Percentiles rank a stretch among this genome's conserved stretches.
These are phyloP conservation scores for Buxus sempervirens DNA, from an alignment of 164 flowering plant species.

Conservation along the genomic window DNA sequence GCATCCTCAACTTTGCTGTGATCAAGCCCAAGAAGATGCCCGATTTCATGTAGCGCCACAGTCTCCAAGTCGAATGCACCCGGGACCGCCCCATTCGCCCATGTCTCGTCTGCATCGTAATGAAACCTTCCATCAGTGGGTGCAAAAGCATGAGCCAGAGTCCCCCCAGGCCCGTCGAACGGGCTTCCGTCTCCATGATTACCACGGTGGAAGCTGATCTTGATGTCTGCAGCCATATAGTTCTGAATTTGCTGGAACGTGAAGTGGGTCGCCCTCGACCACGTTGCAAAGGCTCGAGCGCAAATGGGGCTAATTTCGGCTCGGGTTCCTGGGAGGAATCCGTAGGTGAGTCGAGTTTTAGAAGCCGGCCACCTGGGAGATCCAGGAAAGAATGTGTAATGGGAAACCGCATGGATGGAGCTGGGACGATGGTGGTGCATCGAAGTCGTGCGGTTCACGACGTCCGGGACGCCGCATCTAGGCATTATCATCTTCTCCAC, in stretches of 20 bases:
- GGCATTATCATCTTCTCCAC: constrained; percentile 21
- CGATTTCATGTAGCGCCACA: constrained; percentile 49
- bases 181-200: constrained; percentile 29
- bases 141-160: constrained; percentile 29
- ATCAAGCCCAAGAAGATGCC: constrained; percentile 46
- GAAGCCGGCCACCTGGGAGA: constrained; percentile 12
- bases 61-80: constrained; percentile 27
- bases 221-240: constrained; percentile 11
- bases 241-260: constrained; percentile 10
- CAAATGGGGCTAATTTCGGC: neutral
- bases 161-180: constrained; percentile 24
- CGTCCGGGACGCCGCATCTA: constrained; percentile 36
- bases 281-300: constrained; percentile 16
- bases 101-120: constrained; percentile 25
- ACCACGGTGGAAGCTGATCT: constrained; percentile 15
- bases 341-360: constrained; percentile 11
- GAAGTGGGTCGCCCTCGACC: constrained; percentile 19
- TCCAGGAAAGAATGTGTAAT: constrained; percentile 5
- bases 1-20: constrained; percentile 27
- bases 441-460: constrained; percentile 12
- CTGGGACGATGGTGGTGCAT: too few species aligned
- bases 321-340: neutral
- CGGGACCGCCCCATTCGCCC: neutral
- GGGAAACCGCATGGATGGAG: constrained; percentile 5
- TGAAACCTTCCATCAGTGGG: constrained; percentile 29